A percentile compares a stretch with the other conserved stretches of the same genome.
Evolutionary conservation across 257 asterid species (phyloP).

Genomic region (Agastache rugosa): DNA sequence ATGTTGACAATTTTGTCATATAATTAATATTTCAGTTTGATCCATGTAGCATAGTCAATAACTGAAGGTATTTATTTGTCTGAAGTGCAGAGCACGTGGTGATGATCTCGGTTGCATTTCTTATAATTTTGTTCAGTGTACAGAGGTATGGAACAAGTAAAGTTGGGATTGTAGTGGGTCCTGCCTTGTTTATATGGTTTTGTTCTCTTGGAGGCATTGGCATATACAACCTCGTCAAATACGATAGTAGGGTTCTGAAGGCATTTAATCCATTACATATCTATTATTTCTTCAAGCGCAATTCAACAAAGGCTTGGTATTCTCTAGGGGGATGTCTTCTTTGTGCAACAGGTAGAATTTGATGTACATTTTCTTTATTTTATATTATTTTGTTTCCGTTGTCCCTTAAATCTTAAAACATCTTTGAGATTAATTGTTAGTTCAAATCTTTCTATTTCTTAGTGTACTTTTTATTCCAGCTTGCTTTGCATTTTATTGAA

Average conservation of each 20-base stretch:
- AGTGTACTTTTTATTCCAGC: constrained; percentile 1
- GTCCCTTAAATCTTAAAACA: constrained; percentile 5
- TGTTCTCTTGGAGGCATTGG: constrained; percentile 95
- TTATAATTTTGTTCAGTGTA: constrained; percentile 86
- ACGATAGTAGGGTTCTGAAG: constrained; percentile 71
- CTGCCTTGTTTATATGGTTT: constrained; percentile 96
- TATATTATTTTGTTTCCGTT: neutral
- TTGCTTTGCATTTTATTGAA: constrained; percentile 29
- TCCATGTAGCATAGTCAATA: constrained; percentile 24
- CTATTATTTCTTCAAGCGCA: constrained; percentile 78
- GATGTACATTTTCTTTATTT: constrained; percentile 9
- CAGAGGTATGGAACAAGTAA: constrained; percentile 98
- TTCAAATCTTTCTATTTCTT: constrained; percentile 19
- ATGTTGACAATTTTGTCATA: constrained; percentile 18
- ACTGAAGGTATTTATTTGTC: constrained; percentile 44
- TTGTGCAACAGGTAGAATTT: constrained; percentile 85
- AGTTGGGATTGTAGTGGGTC: constrained; percentile 96
- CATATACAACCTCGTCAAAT: constrained; percentile 86
- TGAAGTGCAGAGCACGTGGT: constrained; percentile 87
- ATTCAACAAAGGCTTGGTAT: constrained; percentile 89
- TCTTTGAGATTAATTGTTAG: neutral
- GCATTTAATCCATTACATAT: constrained; percentile 95
- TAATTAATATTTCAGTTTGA: constrained; percentile 29
- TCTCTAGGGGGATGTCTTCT: constrained; percentile 97
- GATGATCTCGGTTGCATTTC: constrained; percentile 87